These are phyloP conservation scores for Lecanicillium sp. DNA, from an alignment of 2,329 filamentous ascomycete genomes.

Conservation along the genomic window DNA sequence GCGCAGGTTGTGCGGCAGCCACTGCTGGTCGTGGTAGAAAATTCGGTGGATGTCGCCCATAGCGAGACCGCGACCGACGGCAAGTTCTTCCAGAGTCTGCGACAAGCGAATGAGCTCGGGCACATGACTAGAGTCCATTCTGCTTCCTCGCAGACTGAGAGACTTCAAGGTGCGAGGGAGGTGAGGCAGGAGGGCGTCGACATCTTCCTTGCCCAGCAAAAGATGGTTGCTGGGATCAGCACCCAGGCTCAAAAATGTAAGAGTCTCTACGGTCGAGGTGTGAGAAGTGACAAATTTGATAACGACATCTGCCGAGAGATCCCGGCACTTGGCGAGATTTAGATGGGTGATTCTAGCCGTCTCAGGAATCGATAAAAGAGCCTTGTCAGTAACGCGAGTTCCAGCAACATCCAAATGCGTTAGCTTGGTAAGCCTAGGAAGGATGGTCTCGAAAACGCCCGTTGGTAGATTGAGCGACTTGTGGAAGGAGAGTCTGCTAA, in stretches of 20 bases:
- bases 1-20: slow-evolving; percentile 50
- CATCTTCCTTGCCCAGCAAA: slow-evolving; percentile 56
- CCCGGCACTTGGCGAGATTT: slow-evolving; percentile 68
- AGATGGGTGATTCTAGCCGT: slow-evolving; percentile 68
- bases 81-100: slow-evolving; percentile 66
- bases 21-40: slow-evolving; percentile 43
- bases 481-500: slow-evolving; percentile 67
- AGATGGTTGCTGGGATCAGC: slow-evolving; percentile 66
- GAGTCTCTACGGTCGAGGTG: slow-evolving; percentile 53
- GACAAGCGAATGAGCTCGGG: slow-evolving; percentile 55
- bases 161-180: slow-evolving; percentile 62
- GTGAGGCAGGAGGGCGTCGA: slow-evolving; percentile 55
- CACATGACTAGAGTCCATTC: slow-evolving; percentile 58
- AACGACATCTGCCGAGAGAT: slow-evolving; percentile 56
- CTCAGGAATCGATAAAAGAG: slow-evolving; percentile 61
- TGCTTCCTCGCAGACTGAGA: slow-evolving; percentile 67
- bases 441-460: slow-evolving; percentile 56
- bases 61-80: slow-evolving; percentile 59
- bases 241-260: slow-evolving; percentile 66
- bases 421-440: slow-evolving; percentile 60
- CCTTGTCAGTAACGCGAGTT: slow-evolving; percentile 65
- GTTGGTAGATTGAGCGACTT: slow-evolving; percentile 66
- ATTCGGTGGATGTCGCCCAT: slow-evolving; percentile 57
- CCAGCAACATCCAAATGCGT: slow-evolving; percentile 76
- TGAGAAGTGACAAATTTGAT: slow-evolving; percentile 65